phyloP scores from a whole-genome alignment of 148 eudicot species.

The Chenopodium berlandieri region DNA sequence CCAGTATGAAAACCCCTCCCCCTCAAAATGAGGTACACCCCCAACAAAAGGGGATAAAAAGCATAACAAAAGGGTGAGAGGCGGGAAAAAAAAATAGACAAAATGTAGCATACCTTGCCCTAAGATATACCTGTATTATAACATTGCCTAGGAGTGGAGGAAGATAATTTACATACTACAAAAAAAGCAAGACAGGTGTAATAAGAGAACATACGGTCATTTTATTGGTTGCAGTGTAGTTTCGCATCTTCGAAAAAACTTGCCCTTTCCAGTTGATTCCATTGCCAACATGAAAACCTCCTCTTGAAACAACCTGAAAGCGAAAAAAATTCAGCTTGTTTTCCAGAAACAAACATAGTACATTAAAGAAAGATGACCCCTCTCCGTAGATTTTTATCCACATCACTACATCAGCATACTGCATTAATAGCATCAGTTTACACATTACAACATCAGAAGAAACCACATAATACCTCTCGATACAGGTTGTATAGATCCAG shows the following conservation, averaged over 20 bases:
- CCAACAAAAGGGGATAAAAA: neutral
- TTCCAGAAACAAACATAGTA: neutral
- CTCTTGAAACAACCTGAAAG: conserved; percentile 90
- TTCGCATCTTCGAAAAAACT: conserved; percentile 95
- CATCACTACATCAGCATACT: neutral
- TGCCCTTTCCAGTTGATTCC: conserved; percentile 99
- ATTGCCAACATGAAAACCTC: conserved; percentile 99
- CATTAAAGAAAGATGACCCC: neutral
- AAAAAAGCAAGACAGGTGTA: conserved; percentile 3
- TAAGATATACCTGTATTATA: too few species aligned
- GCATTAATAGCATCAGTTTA: neutral
- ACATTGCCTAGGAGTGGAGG: neutral
- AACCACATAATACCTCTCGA: conserved; percentile 66
- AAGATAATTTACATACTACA: neutral
- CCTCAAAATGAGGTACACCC: too few species aligned
- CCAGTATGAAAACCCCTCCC: too few species aligned
- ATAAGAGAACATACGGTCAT: conserved; percentile 73
- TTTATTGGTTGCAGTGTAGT: conserved; percentile 86
- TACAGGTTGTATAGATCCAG: conserved; percentile 91
- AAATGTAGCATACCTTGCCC: neutral
- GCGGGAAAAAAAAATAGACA: too few species aligned
- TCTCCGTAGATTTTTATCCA: neutral
- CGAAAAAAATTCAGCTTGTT: conserved; percentile 8
- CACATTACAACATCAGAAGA: neutral
- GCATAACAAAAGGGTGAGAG: neutral